These are phyloP conservation scores for Epichloe amarillans DNA, from an alignment of 2,329 filamentous ascomycete species.

Conservation along the genomic window DNA sequence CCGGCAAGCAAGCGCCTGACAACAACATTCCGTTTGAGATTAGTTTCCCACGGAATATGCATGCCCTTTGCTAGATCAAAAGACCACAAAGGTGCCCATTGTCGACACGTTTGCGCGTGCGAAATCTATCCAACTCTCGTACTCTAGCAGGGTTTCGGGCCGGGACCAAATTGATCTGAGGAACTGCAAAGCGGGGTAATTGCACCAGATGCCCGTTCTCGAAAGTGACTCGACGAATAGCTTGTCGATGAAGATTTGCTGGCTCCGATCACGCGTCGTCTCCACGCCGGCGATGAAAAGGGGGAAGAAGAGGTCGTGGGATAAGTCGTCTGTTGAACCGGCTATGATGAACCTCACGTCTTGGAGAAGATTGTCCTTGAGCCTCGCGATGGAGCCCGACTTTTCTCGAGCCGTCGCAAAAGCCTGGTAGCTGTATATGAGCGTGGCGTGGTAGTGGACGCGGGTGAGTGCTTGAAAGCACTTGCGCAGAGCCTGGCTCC, in stretches of 20 bases:
- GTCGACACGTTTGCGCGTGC: conserved; percentile 2
- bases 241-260: conserved; percentile 1
- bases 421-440: conserved; percentile 11
- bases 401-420: conserved; percentile 4
- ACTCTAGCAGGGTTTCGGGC: neutral
- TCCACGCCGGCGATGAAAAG: conserved; percentile 8
- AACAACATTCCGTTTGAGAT: no score
- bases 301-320: conserved; percentile 7
- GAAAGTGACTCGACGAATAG: conserved; percentile 3
- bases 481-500: conserved; percentile 1
- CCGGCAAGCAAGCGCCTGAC: no score
- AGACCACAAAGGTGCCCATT: conserved; percentile 3
- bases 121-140: conserved; percentile 4
- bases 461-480: conserved; percentile 8
- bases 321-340: conserved; percentile 2
- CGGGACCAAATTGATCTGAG: conserved; percentile 2
- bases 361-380: neutral
- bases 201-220: conserved; percentile 5
- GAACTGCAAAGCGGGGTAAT: conserved; percentile 5
- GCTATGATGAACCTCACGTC: conserved; percentile 2
- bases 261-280: neutral
- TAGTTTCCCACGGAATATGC: no score
- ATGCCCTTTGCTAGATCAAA: neutral
- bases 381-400: neutral
- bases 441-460: conserved; percentile 9